Evolutionary conservation across 2,329 filamentous ascomycete species (phyloP), one percentile per base, ranked within the genome.

Genomic region (Rhinocladiella mackenziei): DNA sequence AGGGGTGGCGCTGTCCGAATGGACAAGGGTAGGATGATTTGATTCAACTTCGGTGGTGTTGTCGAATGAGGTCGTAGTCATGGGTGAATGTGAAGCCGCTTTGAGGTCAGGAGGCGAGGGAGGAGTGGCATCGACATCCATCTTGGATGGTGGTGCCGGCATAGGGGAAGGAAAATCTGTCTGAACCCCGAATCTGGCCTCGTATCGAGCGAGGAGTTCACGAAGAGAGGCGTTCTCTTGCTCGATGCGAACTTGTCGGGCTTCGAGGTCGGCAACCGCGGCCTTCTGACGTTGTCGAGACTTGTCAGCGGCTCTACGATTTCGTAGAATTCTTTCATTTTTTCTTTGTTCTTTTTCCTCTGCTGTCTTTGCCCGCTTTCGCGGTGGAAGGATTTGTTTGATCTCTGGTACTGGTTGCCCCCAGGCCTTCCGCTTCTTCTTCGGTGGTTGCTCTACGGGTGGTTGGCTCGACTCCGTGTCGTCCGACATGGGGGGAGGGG

Each of bases 341-440:
- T 92, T 86, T 32, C 92, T 85, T 68, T 98, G 92, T 70, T 97
- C 92, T 72, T 98, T 98, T 69, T 98, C 92, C 61, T 96, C 92
- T 60, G 94, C 91, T 2, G 92, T 98, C 78, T 97, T 98, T 58
- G 92, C 92, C 51, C 92, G 88, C 80, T 98, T 98, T 56, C 86
- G 51, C 25, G 56, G 56, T 11, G 88, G 52, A 0, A 44, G 43
- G 5, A 48, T 38, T 6, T 39, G 60, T 50, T 91, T 94, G 22
- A 92, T 97, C 77, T 96, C 97, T 31, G 92, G 92, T 62, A 94
- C 87, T 13, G 92, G 92, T 68, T 98, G 92, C 37, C 92, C 92
- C 92, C 92, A 98, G 36, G 92, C 97, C 72, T 97, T 98, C 60
- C 92, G 78, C 80, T 96, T 96, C 80, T 96, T 96, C 45, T 55